Conservation (phyloP, 108 stramenopile genomes). For the Fragilaria radians region DNA sequence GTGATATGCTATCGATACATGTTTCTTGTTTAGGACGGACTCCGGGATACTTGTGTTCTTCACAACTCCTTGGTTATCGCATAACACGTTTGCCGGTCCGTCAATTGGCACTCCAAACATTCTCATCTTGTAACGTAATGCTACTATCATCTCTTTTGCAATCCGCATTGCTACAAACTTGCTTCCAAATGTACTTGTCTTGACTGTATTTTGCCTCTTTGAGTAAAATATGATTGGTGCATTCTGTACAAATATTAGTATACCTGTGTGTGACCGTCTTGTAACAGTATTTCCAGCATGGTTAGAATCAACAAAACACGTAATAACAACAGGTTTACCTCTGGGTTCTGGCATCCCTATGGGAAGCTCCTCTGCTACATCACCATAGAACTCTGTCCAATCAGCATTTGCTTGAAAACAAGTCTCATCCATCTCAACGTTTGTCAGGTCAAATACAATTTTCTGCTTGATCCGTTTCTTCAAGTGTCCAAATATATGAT, state of each 20-base stretch:
- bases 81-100: slow-evolving; percentile 31
- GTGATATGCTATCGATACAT: no score
- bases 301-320: slow-evolving; percentile 41
- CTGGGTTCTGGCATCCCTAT: slow-evolving; percentile 15
- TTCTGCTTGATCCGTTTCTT: background rate
- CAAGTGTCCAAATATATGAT: slow-evolving; percentile 11
- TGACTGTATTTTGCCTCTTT: slow-evolving; percentile 50
- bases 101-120: slow-evolving; percentile 41
- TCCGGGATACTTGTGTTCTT: slow-evolving; percentile 28
- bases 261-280: slow-evolving; percentile 42
- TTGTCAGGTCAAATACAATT: slow-evolving; percentile 18
- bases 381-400: slow-evolving; percentile 6
- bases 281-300: slow-evolving; percentile 43
- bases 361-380: slow-evolving; percentile 8
- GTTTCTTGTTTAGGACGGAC: slow-evolving; percentile 27
- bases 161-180: slow-evolving; percentile 36
- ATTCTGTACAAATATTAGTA: slow-evolving; percentile 42
- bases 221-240: slow-evolving; percentile 41
- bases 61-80: slow-evolving; percentile 34
- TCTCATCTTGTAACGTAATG: slow-evolving; percentile 33
- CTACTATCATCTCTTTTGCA: slow-evolving; percentile 16
- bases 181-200: slow-evolving; percentile 43
- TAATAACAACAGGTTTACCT: slow-evolving; percentile 15
- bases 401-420: no score
- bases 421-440: no score